Conservation (phyloP, 768 basidiomycete genomes). For the Pulveroboletus sp. region DNA sequence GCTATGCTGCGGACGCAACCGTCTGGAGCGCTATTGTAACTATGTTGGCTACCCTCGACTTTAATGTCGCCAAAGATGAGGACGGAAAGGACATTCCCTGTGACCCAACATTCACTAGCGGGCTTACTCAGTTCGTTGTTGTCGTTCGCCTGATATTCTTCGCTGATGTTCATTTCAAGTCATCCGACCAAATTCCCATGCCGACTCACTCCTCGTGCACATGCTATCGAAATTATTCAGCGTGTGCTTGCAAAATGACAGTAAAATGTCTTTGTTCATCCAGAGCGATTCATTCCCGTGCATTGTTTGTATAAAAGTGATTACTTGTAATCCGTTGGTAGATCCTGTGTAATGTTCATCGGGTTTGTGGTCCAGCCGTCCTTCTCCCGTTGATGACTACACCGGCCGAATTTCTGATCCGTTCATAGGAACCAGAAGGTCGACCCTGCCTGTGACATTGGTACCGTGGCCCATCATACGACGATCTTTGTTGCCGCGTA, state of each 20-base stretch:
- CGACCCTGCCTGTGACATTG: no score
- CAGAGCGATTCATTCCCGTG: background rate
- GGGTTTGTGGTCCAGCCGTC: no score
- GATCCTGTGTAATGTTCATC: no score
- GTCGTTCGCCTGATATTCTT: no score
- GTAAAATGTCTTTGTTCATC: background rate
- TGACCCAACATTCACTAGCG: slow-evolving; percentile 2
- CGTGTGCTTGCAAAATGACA: background rate
- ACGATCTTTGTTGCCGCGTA: no score
- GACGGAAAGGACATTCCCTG: slow-evolving; percentile 2
- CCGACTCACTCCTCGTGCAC: slow-evolving; percentile 4
- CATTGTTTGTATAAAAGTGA: background rate
- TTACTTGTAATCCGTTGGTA: no score
- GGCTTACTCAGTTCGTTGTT: slow-evolving; percentile 1
- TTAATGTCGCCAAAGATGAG: background rate
- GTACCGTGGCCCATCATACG: no score
- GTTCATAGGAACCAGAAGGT: no score
- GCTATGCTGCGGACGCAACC: slow-evolving; percentile 5
- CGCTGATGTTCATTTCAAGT: background rate
- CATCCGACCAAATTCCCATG: slow-evolving; percentile 9
- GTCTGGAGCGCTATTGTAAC: slow-evolving; percentile 5
- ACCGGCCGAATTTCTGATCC: no score
- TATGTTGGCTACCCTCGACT: slow-evolving; percentile 6
- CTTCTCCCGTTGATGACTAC: no score
- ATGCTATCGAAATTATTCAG: slow-evolving; percentile 1